Base-by-base conservation (phyloP, 257 asterid genomes). In the Paraleonurus japonicus region DNA sequence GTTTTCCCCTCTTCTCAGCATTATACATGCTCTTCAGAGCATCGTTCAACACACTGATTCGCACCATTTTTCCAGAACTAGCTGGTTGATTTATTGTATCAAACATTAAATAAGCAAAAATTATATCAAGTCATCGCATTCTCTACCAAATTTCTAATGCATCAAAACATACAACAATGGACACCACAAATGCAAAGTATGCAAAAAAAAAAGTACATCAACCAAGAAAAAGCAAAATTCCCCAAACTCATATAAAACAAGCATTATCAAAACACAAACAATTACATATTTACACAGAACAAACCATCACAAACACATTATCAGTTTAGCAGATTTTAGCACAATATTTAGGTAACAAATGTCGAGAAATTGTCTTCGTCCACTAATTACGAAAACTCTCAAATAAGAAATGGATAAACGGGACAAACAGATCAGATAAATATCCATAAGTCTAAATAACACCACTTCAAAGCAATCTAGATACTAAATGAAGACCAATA, bases 41-140 rank as follows among this genome's bases (percentile, higher is more conserved):
- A 53, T 53, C 60, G 28, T 53, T 53, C 60, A 53, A 53, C 60
- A 53, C 60, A 53, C 60, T 53, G 28, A 53, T 53, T 19, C 60
- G 13, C 60, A 53, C 60, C 60, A 53, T 53, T 10, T n/a, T 53
- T 53, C 28, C 28, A 53, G 7, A 19, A 53, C 60, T 53, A 53
- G 27, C 27, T 53, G 60, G 28, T 53, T 17, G 15, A 53, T 19
- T 3, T 53, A 7, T 7, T 8, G 17, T 6, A 47, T 47, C 20
- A 47, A n/a, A 47, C 2, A 47, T 4, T n/a, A 43, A 43, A 2
- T 43, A n/a, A 47, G 20, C 22, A 47, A n/a, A 47, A 15, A 16
- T 4, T 2, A 47, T n/a, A 4, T 16, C 22, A 11, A 45, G 43
- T 35, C 7, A 35, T 35, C 43, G 9, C 43, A 35, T 35, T 1